phyloP scores from a whole-genome alignment of 768 basidiomycete species.

The Tricholoma flavovirens region DNA sequence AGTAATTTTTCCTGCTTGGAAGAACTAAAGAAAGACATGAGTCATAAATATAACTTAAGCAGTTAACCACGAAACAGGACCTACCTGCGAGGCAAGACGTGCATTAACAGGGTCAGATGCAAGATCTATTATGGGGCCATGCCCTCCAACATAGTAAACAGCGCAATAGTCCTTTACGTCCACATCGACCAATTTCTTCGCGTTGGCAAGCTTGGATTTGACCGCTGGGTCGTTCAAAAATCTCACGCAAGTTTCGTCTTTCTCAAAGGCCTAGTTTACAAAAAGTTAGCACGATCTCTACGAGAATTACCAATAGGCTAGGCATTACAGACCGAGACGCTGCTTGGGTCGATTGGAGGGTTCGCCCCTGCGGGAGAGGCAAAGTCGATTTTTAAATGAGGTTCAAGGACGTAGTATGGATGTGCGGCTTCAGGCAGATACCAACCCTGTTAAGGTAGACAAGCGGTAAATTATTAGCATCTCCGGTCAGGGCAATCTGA shows the following conservation, averaged over 20 bases:
- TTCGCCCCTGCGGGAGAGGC: slow-evolving; percentile 60
- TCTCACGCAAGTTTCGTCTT: slow-evolving; percentile 47
- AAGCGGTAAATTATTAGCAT: not conserved
- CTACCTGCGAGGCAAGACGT: slow-evolving; percentile 51
- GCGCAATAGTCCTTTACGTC: slow-evolving; percentile 59
- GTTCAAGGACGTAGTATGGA: slow-evolving; percentile 54
- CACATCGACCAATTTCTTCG: slow-evolving; percentile 59
- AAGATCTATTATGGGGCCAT: slow-evolving; percentile 73
- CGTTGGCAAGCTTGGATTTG: slow-evolving; percentile 43
- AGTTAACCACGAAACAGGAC: slow-evolving; percentile 8
- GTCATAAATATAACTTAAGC: not conserved
- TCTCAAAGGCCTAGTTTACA: slow-evolving; percentile 36
- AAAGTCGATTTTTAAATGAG: slow-evolving; percentile 50
- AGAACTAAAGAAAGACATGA: slow-evolving; percentile 42
- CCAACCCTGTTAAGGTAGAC: slow-evolving; percentile 56
- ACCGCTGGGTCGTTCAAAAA: slow-evolving; percentile 57
- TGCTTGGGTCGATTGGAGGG: slow-evolving; percentile 60
- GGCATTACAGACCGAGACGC: slow-evolving; percentile 37
- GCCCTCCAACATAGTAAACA: slow-evolving; percentile 76
- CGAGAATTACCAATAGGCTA: too few relatives aligned
- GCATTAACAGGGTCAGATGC: slow-evolving; percentile 50
- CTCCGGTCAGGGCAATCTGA: too few relatives aligned
- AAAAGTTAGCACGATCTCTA: not conserved
- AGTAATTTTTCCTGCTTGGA: slow-evolving; percentile 57
- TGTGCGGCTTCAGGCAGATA: slow-evolving; percentile 75